A percentile compares a stretch with the other conserved stretches of the same genome.
Conservation (phyloP, 1,284 basidiomycete genomes). For the Exobasidium cylindrosporum region DNA sequence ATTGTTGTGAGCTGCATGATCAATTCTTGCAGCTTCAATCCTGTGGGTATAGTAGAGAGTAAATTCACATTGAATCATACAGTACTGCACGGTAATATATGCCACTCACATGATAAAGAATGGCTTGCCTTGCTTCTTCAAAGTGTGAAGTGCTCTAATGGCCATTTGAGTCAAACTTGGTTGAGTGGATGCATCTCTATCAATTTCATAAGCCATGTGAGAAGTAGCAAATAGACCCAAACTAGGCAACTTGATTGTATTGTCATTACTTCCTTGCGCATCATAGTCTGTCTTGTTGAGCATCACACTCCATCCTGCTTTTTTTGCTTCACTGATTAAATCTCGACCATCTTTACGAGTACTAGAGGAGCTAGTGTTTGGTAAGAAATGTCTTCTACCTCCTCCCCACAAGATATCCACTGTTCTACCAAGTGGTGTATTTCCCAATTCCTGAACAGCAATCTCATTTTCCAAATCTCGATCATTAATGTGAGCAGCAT, state of each 20-base stretch:
- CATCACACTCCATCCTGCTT: slow-evolving; percentile 38
- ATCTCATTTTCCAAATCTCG: slow-evolving; percentile 53
- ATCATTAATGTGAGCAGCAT: slow-evolving; percentile 50
- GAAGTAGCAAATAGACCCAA: slow-evolving; percentile 38
- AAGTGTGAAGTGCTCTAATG: slow-evolving; percentile 44
- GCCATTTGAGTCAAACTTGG: slow-evolving; percentile 55
- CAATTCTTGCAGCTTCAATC: slow-evolving; percentile 43
- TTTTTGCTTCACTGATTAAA: slow-evolving; percentile 41
- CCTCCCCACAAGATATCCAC: slow-evolving; percentile 52
- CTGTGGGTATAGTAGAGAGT: no score
- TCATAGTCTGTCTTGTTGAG: slow-evolving; percentile 46
- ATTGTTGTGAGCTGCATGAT: slow-evolving; percentile 54
- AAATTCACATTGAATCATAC: no score
- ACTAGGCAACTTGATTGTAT: slow-evolving; percentile 31
- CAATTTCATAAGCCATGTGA: slow-evolving; percentile 55
- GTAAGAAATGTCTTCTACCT: slow-evolving; percentile 47
- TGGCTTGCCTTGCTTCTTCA: slow-evolving; percentile 42
- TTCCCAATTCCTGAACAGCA: slow-evolving; percentile 49
- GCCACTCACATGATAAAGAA: slow-evolving; percentile 56
- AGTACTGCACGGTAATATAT: no score
- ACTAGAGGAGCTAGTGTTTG: slow-evolving; percentile 44
- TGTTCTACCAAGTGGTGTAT: slow-evolving; percentile 43
- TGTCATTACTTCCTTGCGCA: slow-evolving; percentile 23
- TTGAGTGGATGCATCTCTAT: slow-evolving; percentile 48
- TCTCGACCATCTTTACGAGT: slow-evolving; percentile 46